Conservation (phyloP, 2,329 filamentous ascomycete genomes). For the Aspergillus tubingensis region DNA sequence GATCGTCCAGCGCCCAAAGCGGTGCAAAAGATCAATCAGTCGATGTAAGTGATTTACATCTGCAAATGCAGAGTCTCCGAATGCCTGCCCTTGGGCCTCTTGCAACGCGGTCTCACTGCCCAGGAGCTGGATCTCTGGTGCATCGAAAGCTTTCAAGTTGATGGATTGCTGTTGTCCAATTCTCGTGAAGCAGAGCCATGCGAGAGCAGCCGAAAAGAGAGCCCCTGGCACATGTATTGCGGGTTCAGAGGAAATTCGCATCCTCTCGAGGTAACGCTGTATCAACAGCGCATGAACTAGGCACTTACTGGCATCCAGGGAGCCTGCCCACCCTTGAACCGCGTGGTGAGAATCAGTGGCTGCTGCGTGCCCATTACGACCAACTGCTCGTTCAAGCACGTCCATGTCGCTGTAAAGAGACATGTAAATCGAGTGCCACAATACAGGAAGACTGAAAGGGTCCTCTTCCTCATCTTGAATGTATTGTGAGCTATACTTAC, state of each 20-base stretch:
- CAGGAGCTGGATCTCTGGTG: constrained; percentile 30
- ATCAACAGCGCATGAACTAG: constrained; percentile 21
- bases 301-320: constrained; percentile 21
- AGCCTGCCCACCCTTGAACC: constrained; percentile 9
- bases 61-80: constrained; percentile 20
- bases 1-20: constrained; percentile 32
- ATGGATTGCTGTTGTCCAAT: constrained; percentile 16
- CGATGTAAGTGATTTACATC: constrained; percentile 29
- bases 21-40: constrained; percentile 27
- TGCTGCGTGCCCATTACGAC: constrained; percentile 26
- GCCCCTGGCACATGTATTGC: constrained; percentile 24
- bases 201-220: constrained; percentile 18
- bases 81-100: constrained; percentile 18
- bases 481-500: constrained; percentile 15
- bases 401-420: constrained; percentile 31
- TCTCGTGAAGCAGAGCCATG: constrained; percentile 22
- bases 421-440: constrained; percentile 36
- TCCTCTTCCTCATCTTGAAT: constrained; percentile 9
- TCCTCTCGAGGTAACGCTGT: constrained; percentile 18
- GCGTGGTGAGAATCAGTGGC: background rate
- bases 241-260: constrained; percentile 22
- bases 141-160: constrained; percentile 20
- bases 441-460: constrained; percentile 28
- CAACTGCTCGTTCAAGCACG: constrained; percentile 29
- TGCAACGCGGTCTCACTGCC: constrained; percentile 21